Conservation (phyloP, 2,329 filamentous ascomycete species). For the Talaromyces sp. region DNA sequence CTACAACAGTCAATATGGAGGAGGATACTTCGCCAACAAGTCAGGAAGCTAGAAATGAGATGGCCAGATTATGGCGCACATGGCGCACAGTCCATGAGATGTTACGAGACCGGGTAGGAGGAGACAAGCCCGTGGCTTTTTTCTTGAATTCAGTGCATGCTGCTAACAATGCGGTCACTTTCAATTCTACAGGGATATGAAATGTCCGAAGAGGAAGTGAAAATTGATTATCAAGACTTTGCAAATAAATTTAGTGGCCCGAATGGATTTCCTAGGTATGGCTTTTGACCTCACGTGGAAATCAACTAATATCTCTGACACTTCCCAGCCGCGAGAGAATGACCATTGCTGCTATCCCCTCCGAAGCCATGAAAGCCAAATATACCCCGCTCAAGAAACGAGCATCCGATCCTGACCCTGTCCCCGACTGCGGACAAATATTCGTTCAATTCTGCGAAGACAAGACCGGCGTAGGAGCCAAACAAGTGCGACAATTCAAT, state of each 20-base stretch:
- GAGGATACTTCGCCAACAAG: constrained; percentile 33
- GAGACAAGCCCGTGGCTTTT: not conserved
- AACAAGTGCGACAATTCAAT: constrained; percentile 86
- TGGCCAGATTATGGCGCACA: constrained; percentile 79
- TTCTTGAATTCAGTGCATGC: not conserved
- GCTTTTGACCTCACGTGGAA: constrained; percentile 25
- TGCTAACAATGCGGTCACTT: not conserved
- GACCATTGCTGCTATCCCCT: constrained; percentile 82
- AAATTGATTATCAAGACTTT: constrained; percentile 80
- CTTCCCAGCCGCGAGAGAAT: constrained; percentile 69
- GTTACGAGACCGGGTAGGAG: constrained; percentile 72
- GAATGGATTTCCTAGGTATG: constrained; percentile 72
- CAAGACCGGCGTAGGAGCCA: constrained; percentile 69
- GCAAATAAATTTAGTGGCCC: constrained; percentile 63
- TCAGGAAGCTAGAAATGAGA: constrained; percentile 37
- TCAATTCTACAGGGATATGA: constrained; percentile 72
- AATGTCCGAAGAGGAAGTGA: constrained; percentile 80
- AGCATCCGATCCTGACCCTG: constrained; percentile 61
- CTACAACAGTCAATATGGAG: constrained; percentile 29
- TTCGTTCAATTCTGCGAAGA: constrained; percentile 90
- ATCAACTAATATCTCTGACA: not conserved
- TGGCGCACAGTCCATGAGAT: constrained; percentile 94
- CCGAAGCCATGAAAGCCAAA: constrained; percentile 75
- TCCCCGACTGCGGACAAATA: constrained; percentile 74
- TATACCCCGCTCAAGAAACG: constrained; percentile 67